Conservation (phyloP, 257 asterid genomes). For the Pogostemon cablin region DNA sequence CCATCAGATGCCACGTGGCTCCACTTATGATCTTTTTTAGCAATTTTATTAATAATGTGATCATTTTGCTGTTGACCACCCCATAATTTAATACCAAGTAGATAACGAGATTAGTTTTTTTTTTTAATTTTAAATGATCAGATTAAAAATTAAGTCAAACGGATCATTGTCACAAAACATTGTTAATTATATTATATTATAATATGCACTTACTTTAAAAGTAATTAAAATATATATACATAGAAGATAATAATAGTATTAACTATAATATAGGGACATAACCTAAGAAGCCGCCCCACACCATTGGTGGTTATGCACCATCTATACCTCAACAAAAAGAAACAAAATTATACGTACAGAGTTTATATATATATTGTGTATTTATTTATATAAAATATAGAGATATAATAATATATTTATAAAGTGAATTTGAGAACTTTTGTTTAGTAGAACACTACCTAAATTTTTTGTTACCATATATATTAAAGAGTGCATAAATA, state of each 20-base stretch:
- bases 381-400: not conserved
- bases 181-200: not conserved
- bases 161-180: not conserved
- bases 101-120: not conserved
- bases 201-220: not conserved
- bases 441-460: not conserved
- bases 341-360: constrained; percentile 12
- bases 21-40: constrained; percentile 7
- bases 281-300: constrained; percentile 37
- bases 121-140: not conserved
- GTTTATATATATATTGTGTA: not conserved
- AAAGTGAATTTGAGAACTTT: not conserved
- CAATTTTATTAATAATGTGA: not conserved
- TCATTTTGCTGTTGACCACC: not conserved
- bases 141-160: not conserved
- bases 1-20: constrained; percentile 35
- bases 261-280: not conserved
- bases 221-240: not conserved
- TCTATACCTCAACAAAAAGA: constrained; percentile 28
- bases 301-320: constrained; percentile 43
- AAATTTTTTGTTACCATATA: not conserved
- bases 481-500: too few relatives aligned
- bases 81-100: not conserved
- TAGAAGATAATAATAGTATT: constrained; percentile 9
- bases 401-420: not conserved